Base-by-base conservation (phyloP, 2,329 filamentous ascomycete genomes). In the Pseudopyricularia cyperi region DNA sequence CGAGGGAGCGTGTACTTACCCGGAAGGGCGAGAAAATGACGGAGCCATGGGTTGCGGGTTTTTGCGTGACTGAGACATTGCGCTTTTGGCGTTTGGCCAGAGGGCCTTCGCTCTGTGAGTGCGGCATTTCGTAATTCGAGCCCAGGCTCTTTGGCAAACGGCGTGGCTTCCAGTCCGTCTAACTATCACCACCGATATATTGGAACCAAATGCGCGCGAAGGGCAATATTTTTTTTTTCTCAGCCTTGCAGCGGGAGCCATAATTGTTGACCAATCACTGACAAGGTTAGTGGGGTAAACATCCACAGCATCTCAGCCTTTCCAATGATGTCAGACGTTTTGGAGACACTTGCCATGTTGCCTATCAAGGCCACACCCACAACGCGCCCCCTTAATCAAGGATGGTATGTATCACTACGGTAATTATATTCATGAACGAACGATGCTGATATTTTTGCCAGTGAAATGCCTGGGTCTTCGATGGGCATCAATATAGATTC, bases 11-110 rank as follows among this genome's bases (percentile, higher is more conserved):
- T 30, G 49, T 42, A 67, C 83, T 58, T 82, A 94, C 89, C 67
- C 93, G 75, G 70, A 91, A 97, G 1, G 93, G 91, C 60, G 90
- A 87, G 73, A 98, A 97, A 59, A 97, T 89, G 63, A 82, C 80
- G 11, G 90, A 94, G 52, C 77, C 76, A 61, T 71, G 70, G 55
- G 57, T 67, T 19, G n/a, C 19, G 26, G 19, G 28, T 26, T 19
- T 17, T 32, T 33, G 17, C 15, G 50, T 35, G 52, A 65, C 60
- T 53, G 63, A 62, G 55, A 73, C 67, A 56, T 71, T 68, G 54
- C 81, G 70, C 70, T 85, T 89, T 68, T 89, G 86, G 57, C 89
- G 82, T 73, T 96, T 96, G 54, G 76, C 75, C 58, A 85, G 68
- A 52, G 82, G 86, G 54, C 74, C 70, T 59, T 82, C 78, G 58